Evolutionary conservation across 352 stramenopile species (phyloP), one percentile per base, ranked within the genome.

Genomic region (Phytopythium helicoides): DNA sequence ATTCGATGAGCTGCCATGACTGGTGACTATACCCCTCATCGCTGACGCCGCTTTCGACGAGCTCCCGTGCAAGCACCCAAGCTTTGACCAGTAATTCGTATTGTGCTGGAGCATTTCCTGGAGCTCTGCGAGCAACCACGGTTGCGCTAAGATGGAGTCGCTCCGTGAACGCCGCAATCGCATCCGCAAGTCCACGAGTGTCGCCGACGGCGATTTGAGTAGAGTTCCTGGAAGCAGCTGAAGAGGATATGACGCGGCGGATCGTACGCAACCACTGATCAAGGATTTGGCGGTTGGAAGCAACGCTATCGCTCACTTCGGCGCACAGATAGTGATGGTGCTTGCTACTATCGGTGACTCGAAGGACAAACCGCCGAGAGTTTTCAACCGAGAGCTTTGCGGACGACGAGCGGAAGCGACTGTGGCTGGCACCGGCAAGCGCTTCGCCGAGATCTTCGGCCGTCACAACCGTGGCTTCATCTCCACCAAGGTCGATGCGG

Each of bases 321-420:
- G 76, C 76, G 50, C 80, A 89, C 11, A 93, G 54, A 37, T 80
- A 89, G 42, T 87, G 73, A 8, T 67, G 48, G 31, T 66, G 67
- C 25, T 64, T 61, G 10, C 48, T 54, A 6, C 50, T 39, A 12
- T 85, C 66, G 3, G 55, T 78, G 28, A 91, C 54, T 18, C 80
- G 68, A 41, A 93, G 72, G 10, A 91, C 78, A 47, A 89, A 91
- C 12, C 82, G 71, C 12, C 76, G 67, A 19, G 78, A 69, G 64
- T 86, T 79, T 46, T 86, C 71, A 18, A 83, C 53, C 7, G 66
- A 57, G 25, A 73, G 56, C 39, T 71, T 70, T 54, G 28, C 18
- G 48, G 23, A 12, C 21, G 3, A 37, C 54, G 18, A 65, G 18
- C n/a, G 41, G 14, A 47, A 34, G 38, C 22, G 38, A 14, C 18